Conservation (phyloP, 176 grass and related monocot species). For the Microstegium vimineum region DNA sequence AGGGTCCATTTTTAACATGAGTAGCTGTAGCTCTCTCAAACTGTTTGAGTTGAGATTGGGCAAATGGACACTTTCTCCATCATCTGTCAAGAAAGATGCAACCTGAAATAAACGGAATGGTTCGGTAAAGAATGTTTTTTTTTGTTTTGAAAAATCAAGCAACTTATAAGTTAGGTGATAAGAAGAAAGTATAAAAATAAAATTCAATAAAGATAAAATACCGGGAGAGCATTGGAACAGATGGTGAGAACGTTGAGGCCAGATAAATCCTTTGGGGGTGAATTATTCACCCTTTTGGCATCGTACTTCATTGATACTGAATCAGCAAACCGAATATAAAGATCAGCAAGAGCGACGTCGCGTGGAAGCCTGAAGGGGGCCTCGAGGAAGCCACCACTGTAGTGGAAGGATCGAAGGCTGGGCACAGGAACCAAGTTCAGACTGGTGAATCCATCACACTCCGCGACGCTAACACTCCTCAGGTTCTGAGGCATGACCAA, state of each 20-base stretch:
- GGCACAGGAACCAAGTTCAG: neutral
- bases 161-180: neutral
- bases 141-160: neutral
- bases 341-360: neutral
- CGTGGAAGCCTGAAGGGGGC: neutral
- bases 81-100: neutral
- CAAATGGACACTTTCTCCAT: neutral
- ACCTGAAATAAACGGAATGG: neutral
- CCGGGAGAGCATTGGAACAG: neutral
- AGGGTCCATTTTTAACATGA: slow-evolving; percentile 49
- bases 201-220: neutral
- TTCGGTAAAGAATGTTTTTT: neutral
- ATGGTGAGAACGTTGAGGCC: neutral
- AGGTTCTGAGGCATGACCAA: neutral
- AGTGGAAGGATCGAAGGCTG: slow-evolving; percentile 16
- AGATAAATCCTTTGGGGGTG: neutral
- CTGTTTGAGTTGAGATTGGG: neutral
- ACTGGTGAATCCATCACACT: neutral
- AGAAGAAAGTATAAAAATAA: neutral
- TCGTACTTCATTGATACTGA: neutral
- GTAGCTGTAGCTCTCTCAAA: slow-evolving; percentile 20
- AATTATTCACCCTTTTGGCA: neutral
- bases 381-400: neutral
- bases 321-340: neutral
- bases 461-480: slow-evolving; percentile 33